Percentiles rank a stretch among this genome's conserved stretches.
phyloP scores from a whole-genome alignment of 148 eudicot species.

The Dianthus caryophyllus region DNA sequence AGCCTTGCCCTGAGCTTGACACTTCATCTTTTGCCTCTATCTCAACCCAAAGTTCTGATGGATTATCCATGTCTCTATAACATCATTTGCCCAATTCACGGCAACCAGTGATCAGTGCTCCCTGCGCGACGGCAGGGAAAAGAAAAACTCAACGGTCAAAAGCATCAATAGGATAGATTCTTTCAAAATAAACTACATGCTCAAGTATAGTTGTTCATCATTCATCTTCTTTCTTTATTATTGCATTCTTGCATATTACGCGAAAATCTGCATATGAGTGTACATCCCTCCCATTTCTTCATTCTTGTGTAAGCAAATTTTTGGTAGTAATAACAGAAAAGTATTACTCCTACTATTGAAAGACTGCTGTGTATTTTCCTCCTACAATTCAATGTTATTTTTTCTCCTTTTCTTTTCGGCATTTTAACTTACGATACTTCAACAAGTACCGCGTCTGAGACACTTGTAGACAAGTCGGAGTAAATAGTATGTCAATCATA shows the following conservation, averaged over 20 bases:
- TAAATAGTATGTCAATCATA: neutral
- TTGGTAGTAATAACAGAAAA: conserved; percentile 39
- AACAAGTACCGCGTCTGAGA: too few species aligned
- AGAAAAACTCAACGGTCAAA: conserved; percentile 6
- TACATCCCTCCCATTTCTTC: conserved; percentile 52
- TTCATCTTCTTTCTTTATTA: conserved; percentile 18
- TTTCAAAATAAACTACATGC: conserved; percentile 31
- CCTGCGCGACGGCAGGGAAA: neutral
- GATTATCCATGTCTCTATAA: conserved; percentile 25
- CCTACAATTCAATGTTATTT: too few species aligned
- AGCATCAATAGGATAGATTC: conserved; percentile 36
- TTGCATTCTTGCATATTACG: conserved; percentile 39
- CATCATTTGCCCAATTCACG: too few species aligned
- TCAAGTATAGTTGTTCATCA: conserved; percentile 27
- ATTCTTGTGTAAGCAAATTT: conserved; percentile 55
- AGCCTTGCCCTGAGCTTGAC: conserved; percentile 45
- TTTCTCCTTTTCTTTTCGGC: too few species aligned
- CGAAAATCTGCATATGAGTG: conserved; percentile 37
- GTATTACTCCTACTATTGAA: neutral
- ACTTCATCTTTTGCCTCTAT: conserved; percentile 21
- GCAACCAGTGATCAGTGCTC: neutral
- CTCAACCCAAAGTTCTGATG: conserved; percentile 24
- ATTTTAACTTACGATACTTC: neutral
- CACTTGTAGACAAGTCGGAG: too few species aligned
- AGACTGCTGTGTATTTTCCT: conserved; percentile 28